Evolutionary conservation across 768 basidiomycete species (phyloP).

Genomic region (Leccinum obscurum): DNA sequence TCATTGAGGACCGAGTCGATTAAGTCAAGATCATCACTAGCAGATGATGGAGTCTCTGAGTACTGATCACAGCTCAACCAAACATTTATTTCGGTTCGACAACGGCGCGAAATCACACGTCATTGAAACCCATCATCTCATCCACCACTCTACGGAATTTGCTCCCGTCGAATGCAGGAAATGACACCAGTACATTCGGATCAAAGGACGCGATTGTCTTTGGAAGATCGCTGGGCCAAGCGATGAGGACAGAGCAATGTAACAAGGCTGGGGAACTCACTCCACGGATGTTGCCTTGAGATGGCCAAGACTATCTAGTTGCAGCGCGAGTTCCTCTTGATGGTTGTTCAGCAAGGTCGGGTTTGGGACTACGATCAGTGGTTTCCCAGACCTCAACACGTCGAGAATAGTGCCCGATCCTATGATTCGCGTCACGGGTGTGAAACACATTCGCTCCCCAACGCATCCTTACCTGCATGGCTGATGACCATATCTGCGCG

Average conservation of each 20-base stretch:
- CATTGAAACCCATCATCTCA: constrained; percentile 71
- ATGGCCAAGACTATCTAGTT: constrained; percentile 58
- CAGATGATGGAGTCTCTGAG: background rate
- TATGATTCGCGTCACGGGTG: constrained; percentile 40
- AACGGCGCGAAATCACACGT: constrained; percentile 23
- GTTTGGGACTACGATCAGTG: constrained; percentile 89
- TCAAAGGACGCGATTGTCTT: constrained; percentile 52
- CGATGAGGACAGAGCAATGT: constrained; percentile 9
- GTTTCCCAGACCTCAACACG: constrained; percentile 70
- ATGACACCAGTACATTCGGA: constrained; percentile 45
- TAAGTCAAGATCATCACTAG: background rate
- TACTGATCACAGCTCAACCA: background rate
- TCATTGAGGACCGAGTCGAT: constrained; percentile 14
- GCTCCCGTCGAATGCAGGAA: constrained; percentile 68
- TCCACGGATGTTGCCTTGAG: constrained; percentile 54
- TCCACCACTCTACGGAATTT: constrained; percentile 70
- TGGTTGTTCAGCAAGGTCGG: constrained; percentile 88
- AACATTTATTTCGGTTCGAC: background rate
- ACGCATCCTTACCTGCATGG: constrained; percentile 74
- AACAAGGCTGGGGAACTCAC: constrained; percentile 43
- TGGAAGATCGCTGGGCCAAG: constrained; percentile 49
- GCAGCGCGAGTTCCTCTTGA: constrained; percentile 82
- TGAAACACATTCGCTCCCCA: background rate
- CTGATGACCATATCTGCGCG: constrained; percentile 81
- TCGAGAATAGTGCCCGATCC: constrained; percentile 96